Percentiles rank a stretch among this genome's conserved stretches.
Evolutionary conservation across 495 filamentous ascomycete genomes (phyloP).

Genomic region (Trichoderma gamsii): DNA sequence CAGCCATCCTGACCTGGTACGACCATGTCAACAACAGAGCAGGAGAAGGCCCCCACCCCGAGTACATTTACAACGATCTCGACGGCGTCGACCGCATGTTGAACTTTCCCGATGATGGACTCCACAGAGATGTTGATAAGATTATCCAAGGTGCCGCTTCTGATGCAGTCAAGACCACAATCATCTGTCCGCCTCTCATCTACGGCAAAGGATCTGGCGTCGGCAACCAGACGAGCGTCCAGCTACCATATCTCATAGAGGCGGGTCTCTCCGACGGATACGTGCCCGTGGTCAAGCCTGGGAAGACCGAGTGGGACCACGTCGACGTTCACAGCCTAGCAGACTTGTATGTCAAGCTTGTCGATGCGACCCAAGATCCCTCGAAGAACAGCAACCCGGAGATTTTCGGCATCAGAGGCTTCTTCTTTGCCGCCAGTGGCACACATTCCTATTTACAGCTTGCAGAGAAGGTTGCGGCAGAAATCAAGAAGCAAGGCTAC

Average conservation of each 20-base stretch:
- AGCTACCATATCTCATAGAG: constrained; percentile 54
- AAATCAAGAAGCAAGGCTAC: constrained; percentile 57
- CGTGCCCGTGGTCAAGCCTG: constrained; percentile 57
- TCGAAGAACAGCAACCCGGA: constrained; percentile 38
- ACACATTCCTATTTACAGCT: constrained; percentile 65
- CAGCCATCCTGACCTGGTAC: constrained; percentile 42
- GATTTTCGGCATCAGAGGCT: constrained; percentile 67
- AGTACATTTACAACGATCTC: constrained; percentile 33
- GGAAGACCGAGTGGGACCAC: constrained; percentile 65
- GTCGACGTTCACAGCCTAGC: constrained; percentile 69
- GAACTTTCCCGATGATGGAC: constrained; percentile 33
- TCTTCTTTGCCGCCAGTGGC: constrained; percentile 70
- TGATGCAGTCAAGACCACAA: constrained; percentile 55
- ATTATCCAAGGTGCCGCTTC: constrained; percentile 36
- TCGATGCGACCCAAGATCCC: constrained; percentile 52
- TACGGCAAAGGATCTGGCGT: constrained; percentile 70
- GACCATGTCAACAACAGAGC: constrained; percentile 33
- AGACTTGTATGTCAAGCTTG: constrained; percentile 56
- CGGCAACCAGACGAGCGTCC: constrained; percentile 59
- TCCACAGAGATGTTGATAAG: constrained; percentile 44
- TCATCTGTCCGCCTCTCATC: constrained; percentile 74
- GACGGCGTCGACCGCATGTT: constrained; percentile 31
- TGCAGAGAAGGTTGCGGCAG: constrained; percentile 51
- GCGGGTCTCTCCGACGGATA: constrained; percentile 54
- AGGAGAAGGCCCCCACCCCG: constrained; percentile 37